These are phyloP conservation scores for Suhomyces faveliae DNA, from an alignment of 805 yeast species.

Conservation along the genomic window DNA sequence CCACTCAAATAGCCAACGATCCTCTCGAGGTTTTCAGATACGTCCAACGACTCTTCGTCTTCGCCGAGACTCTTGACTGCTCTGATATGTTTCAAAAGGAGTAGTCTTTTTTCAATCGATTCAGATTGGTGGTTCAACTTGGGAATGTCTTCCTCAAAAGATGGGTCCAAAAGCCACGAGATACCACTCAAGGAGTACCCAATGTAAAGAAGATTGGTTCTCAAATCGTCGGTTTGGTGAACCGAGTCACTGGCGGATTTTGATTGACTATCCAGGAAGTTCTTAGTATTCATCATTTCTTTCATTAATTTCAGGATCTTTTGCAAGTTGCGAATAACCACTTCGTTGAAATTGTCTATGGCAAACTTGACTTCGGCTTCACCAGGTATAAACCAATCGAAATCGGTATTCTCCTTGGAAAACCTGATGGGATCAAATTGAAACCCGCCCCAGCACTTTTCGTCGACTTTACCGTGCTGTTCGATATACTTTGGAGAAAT, in stretches of 20 bases:
- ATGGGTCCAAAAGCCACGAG: constrained; percentile 71
- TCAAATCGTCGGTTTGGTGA: constrained; percentile 50
- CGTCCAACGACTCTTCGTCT: constrained; percentile 27
- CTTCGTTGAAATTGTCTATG: constrained; percentile 51
- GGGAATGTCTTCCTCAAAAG: constrained; percentile 50
- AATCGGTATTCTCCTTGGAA: constrained; percentile 45
- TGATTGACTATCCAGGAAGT: constrained; percentile 2
- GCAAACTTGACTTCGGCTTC: constrained; percentile 58
- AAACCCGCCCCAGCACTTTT: constrained; percentile 72
- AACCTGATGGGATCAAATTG: constrained; percentile 58
- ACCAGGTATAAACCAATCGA: constrained; percentile 77
- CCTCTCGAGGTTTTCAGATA: constrained; percentile 32
- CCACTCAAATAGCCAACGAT: constrained; percentile 27
- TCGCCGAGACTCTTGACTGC: constrained; percentile 19
- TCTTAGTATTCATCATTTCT: constrained; percentile 12
- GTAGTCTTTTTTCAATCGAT: constrained; percentile 34
- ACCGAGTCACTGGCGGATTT: constrained; percentile 19
- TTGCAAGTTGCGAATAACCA: constrained; percentile 44
- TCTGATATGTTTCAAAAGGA: constrained; percentile 32
- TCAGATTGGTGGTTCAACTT: constrained; percentile 31
- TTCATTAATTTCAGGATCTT: constrained; percentile 40
- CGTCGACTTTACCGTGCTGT: constrained; percentile 36
- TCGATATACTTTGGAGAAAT: constrained; percentile 45
- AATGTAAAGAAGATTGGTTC: constrained; percentile 54
- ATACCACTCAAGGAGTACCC: constrained; percentile 67